Base-by-base conservation (phyloP, 75 land plant genomes). In the Azolla pinnata region DNA sequence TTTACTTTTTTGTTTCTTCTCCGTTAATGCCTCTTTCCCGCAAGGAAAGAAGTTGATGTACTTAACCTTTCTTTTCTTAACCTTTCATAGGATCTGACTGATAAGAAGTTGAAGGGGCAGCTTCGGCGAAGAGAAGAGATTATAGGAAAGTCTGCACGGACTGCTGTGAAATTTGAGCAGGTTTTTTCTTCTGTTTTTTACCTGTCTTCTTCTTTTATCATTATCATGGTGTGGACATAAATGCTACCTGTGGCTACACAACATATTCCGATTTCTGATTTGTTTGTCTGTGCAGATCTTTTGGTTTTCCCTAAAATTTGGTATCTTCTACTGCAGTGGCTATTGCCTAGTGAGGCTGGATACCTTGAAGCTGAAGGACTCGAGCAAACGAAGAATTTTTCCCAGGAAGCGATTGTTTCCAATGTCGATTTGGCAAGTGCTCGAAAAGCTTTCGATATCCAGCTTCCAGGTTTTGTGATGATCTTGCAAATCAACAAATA, bases 81-180 rank as follows among this genome's bases (percentile, higher is more conserved):
- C 7, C 42, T 38, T 38, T 2, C n/a, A 46, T 46, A 90, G 97
- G 66, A 18, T 17, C 53, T 90, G 3, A 45, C 60, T 40, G 92
- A 90, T 65, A 90, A 81, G 45, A 90, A 90, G 58, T 48, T 90
- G 34, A 90, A 72, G 60, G 79, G 81, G 20, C 73, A 83, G 45
- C 78, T 90, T 56, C 61, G 66, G 18, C n/a, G 61, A 23, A 81
- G 70, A 56, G 97, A 87, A 78, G 63, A 75, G 8, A 57, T 83
- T 23, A 87, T 79, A 79, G 76, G 67, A 21, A 72, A 68, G 61
- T 84, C 97, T 31, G 93, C 97, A 14, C 70, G 63, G 58, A 74
- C 81, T 56, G 97, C 97, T 60, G 84, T 92, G 4, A 81, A 81
- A 67, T 74, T 69, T 65, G 92, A 90, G 55, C 76, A 87, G 88